These are phyloP conservation scores for Pseudocercospora pini-densiflorae DNA, from an alignment of 2,329 filamentous ascomycete genomes.

Conservation along the genomic window DNA sequence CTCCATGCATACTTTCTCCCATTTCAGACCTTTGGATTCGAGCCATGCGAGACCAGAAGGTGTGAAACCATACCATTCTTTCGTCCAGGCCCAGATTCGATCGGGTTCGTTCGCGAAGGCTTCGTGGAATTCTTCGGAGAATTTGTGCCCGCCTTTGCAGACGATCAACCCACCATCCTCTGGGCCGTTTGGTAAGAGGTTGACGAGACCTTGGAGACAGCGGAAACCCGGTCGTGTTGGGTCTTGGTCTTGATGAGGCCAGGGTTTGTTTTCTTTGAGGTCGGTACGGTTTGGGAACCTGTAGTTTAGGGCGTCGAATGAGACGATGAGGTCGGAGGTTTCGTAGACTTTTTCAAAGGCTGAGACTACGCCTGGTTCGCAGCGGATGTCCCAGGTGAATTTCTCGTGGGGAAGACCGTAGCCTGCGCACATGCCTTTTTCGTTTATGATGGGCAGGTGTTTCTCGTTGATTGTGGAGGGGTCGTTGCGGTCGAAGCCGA, in stretches of 20 bases:
- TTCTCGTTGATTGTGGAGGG: constrained; percentile 43
- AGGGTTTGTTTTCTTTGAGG: constrained; percentile 46
- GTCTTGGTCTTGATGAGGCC: constrained; percentile 55
- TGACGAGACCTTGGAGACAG: constrained; percentile 58
- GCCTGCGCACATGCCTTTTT: constrained; percentile 37
- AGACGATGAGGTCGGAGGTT: constrained; percentile 54
- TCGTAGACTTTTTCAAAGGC: constrained; percentile 46
- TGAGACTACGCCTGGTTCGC: constrained; percentile 46
- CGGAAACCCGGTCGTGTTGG: constrained; percentile 53
- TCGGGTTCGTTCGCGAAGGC: constrained; percentile 32
- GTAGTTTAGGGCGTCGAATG: constrained; percentile 55
- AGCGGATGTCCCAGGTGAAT: constrained; percentile 47
- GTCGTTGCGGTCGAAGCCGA: constrained; percentile 43
- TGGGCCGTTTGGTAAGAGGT: constrained; percentile 45
- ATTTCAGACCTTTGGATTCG: constrained; percentile 27
- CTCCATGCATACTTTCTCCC: constrained; percentile 35
- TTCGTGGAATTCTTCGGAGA: constrained; percentile 41
- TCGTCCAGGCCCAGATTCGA: constrained; percentile 38
- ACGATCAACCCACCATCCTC: constrained; percentile 46
- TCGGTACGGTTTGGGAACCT: constrained; percentile 46
- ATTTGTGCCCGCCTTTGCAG: constrained; percentile 39
- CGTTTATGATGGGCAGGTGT: constrained; percentile 44
- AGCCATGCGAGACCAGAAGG: constrained; percentile 40
- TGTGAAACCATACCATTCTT: constrained; percentile 43
- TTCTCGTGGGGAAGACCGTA: constrained; percentile 47